Percentiles rank a stretch among this genome's conserved stretches.
phyloP scores from a whole-genome alignment of 1,139 yeast species.

The Scheffersomyces quercinus region DNA sequence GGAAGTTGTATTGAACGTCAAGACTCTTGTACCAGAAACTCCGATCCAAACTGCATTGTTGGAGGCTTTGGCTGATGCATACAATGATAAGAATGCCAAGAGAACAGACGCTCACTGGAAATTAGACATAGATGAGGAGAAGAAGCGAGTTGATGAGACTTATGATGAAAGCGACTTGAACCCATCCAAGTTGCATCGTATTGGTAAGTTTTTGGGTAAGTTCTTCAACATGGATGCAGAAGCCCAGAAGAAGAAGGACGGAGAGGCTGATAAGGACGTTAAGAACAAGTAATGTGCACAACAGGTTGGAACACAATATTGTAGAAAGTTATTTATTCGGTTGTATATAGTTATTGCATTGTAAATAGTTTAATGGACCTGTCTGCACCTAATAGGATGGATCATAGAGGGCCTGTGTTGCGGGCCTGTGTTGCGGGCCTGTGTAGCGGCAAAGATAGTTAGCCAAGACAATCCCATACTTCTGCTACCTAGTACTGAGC shows the following conservation, averaged over 20 bases:
- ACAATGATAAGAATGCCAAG: constrained; percentile 77
- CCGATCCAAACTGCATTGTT: constrained; percentile 90
- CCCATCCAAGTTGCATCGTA: constrained; percentile 58
- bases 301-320: not conserved
- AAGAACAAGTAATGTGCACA: constrained; percentile 1
- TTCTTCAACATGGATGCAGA: constrained; percentile 57
- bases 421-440: too few relatives aligned
- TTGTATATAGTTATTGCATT: not conserved
- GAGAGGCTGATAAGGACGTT: constrained; percentile 1
- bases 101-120: constrained; percentile 64
- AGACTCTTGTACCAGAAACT: constrained; percentile 71
- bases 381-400: too few relatives aligned
- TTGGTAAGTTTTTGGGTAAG: constrained; percentile 63
- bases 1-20: constrained; percentile 72
- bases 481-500: too few relatives aligned
- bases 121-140: constrained; percentile 36
- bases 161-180: constrained; percentile 47
- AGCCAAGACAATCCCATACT: too few relatives aligned
- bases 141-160: constrained; percentile 20
- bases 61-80: constrained; percentile 92
- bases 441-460: too few relatives aligned
- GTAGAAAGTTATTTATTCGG: not conserved
- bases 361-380: not conserved
- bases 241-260: constrained; percentile 8
- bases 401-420: too few relatives aligned